Base-by-base conservation (phyloP, 148 eudicot species). In the Diospyros kaki region DNA sequence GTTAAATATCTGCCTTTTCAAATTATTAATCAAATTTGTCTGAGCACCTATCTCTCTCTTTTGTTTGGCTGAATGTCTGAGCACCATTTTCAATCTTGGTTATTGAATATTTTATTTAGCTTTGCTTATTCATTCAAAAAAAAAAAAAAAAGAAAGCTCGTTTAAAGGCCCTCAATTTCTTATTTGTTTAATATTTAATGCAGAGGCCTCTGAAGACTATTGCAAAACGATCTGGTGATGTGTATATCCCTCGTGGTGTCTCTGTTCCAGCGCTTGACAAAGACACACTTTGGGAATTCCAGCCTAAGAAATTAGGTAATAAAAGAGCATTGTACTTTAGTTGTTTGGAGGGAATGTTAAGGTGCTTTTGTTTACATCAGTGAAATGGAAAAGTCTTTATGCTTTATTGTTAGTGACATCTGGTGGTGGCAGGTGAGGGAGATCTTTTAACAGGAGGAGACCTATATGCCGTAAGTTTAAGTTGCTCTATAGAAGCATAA, bases 201-300 rank as follows among this genome's bases (percentile, higher is more conserved):
- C 93, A 96, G 99, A 93, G 99, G 86, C 99, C 99, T 75, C 77
- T 96, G 61, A 93, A 91, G 84, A 96, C 99, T 17, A 96, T 96
- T 80, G 99, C 99, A 64, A 87, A 44, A 77, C 87, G 61, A 75
- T 93, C 94, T 70, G 97, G 97, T 64, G 99, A 95, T 91, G 99
- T 95, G 65, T 95, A 93, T 77, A 95, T 95, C 18, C 99, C 99
- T 79, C 98, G 98, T 82, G 99, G 99, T 83, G 99, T 95, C 62
- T 77, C 97, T 74, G 99, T 95, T 56, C 97, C 98, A 52, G 91
- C 98, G 38, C 91, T 93, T 48, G 99, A 96, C 86, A 93, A 89
- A 79, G 97, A 96, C 70, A 85, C 79, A 6, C 94, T 93, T 45
- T 96, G 99, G 99, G 99, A 96, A 52, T 96, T 96, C 77, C 87